Conservation (phyloP, 2,329 filamentous ascomycete genomes). For the Truncatella angustata region DNA sequence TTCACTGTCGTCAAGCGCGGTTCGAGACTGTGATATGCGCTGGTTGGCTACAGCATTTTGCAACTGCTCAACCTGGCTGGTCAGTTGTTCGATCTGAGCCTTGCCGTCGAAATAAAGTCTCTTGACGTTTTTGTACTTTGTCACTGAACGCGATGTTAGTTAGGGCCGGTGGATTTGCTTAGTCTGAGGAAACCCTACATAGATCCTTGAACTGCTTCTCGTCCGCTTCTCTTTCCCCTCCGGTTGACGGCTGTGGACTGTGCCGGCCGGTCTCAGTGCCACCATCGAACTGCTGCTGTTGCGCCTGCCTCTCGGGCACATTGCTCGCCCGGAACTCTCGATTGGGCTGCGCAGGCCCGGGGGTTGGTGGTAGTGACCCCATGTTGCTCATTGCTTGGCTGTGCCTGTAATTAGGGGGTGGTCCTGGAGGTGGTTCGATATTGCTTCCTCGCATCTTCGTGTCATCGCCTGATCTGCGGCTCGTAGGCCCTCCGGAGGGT, state of each 20-base stretch:
- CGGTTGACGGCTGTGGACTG: constrained; percentile 52
- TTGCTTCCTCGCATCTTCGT: constrained; percentile 39
- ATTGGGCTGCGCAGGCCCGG: constrained; percentile 29
- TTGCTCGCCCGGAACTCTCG: constrained; percentile 39
- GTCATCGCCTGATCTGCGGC: constrained; percentile 50
- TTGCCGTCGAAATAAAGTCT: constrained; percentile 96
- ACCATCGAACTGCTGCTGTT: constrained; percentile 34
- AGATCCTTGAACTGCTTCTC: constrained; percentile 59
- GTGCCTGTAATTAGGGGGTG: constrained; percentile 52
- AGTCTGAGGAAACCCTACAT: constrained; percentile 37
- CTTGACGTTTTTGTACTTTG: constrained; percentile 98
- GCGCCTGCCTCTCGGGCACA: constrained; percentile 29
- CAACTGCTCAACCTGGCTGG: constrained; percentile 84
- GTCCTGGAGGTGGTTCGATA: constrained; percentile 42
- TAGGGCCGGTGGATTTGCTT: constrained; percentile 3
- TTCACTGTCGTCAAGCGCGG: constrained; percentile 91
- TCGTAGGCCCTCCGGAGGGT: constrained; percentile 40
- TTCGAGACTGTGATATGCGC: constrained; percentile 89
- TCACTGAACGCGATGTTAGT: constrained; percentile 56
- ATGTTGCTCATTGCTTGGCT: constrained; percentile 44
- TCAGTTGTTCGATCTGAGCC: constrained; percentile 84
- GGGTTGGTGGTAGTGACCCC: constrained; percentile 41
- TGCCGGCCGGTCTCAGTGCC: constrained; percentile 49
- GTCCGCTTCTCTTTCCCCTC: constrained; percentile 41
- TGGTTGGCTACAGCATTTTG: constrained; percentile 98